A percentile compares a stretch with the other conserved stretches of the same genome.
Conservation (phyloP, 2,329 filamentous ascomycete species). For the Penicillium sp. region DNA sequence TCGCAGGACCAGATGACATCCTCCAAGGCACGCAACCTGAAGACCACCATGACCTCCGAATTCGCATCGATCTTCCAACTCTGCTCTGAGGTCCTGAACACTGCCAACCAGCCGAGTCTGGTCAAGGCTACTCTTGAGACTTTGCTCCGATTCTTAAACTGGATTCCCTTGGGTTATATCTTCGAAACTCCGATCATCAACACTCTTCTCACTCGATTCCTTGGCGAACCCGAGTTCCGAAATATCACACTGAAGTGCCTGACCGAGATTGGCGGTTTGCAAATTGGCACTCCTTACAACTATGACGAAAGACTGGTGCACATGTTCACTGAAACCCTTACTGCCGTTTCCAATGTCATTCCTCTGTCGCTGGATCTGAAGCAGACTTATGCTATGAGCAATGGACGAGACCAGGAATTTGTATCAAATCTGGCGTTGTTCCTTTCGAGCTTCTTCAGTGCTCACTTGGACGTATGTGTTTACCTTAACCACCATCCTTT, state of each 20-base stretch:
- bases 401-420: constrained; percentile 93
- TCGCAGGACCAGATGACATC: constrained; percentile 99
- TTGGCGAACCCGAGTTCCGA: constrained; percentile 91
- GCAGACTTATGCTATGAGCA: constrained; percentile 86
- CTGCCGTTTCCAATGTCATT: constrained; percentile 89
- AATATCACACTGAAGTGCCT: constrained; percentile 96
- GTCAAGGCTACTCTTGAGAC: constrained; percentile 98
- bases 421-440: constrained; percentile 96
- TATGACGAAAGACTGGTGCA: constrained; percentile 96
- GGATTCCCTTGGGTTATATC: constrained; percentile 97
- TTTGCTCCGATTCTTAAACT: constrained; percentile 93
- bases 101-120: constrained; percentile 82
- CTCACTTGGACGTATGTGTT: constrained; percentile 74
- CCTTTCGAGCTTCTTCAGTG: constrained; percentile 94
- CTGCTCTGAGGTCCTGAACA: constrained; percentile 91
- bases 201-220: constrained; percentile 86
- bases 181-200: constrained; percentile 98
- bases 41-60: constrained; percentile 98
- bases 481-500: background rate
- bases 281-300: constrained; percentile 72
- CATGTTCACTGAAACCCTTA: constrained; percentile 98
- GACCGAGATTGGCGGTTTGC: constrained; percentile 93
- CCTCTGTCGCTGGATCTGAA: constrained; percentile 88
- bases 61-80: constrained; percentile 98
- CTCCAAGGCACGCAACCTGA: constrained; percentile 90